Conservation (phyloP, 305 asterid genomes). For the Solanum hybrid region DNA sequence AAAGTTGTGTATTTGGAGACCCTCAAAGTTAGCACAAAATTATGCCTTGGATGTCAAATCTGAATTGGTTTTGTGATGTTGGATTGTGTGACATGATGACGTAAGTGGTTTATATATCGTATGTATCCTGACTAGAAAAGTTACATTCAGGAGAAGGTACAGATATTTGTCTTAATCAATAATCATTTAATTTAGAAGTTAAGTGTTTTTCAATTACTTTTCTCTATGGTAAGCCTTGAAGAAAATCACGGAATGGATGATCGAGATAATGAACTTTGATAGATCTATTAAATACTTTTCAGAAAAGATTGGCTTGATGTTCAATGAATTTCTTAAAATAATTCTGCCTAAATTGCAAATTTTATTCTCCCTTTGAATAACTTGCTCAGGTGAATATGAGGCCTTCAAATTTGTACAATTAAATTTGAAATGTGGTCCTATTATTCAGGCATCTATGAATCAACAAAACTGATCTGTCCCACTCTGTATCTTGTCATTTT, state of each 20-base stretch:
- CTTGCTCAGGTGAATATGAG: not conserved
- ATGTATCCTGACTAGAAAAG: not conserved
- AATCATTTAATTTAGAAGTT: not conserved
- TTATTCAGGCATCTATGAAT: not conserved
- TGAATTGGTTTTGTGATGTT: not conserved
- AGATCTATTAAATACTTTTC: not conserved
- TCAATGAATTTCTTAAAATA: not conserved
- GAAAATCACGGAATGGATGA: not conserved
- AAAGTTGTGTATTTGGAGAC: not conserved
- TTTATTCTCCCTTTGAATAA: not conserved
- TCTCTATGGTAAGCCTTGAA: not conserved
- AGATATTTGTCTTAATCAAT: not conserved
- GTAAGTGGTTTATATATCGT: not conserved
- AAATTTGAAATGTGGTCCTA: not conserved
- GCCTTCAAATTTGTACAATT: not conserved
- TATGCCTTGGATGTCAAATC: not conserved
- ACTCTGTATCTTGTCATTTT: not conserved
- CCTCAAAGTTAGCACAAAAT: not conserved
- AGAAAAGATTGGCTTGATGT: not conserved
- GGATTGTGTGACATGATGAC: not conserved
- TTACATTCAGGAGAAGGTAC: not conserved
- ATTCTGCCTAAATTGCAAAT: not conserved
- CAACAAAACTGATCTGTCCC: not conserved
- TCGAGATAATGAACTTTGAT: not conserved
- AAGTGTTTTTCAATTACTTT: not conserved